phyloP scores from a whole-genome alignment of 371 early-diverging fungal genomes.

The Lichtheimia corymbifera region DNA sequence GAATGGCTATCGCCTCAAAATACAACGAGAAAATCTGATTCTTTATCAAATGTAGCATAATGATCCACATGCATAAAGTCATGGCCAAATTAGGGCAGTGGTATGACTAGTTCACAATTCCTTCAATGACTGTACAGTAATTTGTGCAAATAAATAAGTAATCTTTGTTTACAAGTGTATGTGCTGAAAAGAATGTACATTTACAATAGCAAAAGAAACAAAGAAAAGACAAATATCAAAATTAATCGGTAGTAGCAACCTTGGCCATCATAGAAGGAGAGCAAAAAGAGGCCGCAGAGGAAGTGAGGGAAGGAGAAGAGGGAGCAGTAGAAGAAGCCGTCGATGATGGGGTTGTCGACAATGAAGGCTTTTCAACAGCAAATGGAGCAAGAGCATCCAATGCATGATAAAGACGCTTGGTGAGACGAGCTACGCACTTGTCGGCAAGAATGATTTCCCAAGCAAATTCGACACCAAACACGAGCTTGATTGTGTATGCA shows the following conservation, averaged over 20 bases:
- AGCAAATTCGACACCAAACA: constrained; percentile 87
- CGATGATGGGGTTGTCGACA: background rate
- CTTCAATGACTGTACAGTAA: too few species aligned
- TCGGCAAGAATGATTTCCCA: constrained; percentile 77
- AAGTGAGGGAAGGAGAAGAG: background rate
- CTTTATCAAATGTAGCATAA: too few species aligned
- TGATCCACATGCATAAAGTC: too few species aligned
- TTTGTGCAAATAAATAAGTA: too few species aligned
- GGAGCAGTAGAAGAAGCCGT: background rate
- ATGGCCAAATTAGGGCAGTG: too few species aligned
- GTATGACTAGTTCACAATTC: too few species aligned
- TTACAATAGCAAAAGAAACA: too few species aligned
- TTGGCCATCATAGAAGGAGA: constrained; percentile 8
- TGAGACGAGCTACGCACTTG: constrained; percentile 44
- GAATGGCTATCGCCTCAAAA: too few species aligned
- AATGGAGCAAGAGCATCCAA: constrained; percentile 40
- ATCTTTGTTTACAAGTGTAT: too few species aligned
- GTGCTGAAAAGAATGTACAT: too few species aligned
- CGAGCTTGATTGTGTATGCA: constrained; percentile 75
- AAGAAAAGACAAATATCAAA: too few species aligned
- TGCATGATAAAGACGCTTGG: constrained; percentile 44
- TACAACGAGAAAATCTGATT: too few species aligned
- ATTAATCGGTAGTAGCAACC: background rate
- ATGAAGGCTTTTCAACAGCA: background rate
- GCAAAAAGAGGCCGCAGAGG: background rate